Evolutionary conservation across 176 grass and related monocot species (phyloP), one percentile per base, ranked within the genome.

Genomic region (Bothriochloa decipiens): DNA sequence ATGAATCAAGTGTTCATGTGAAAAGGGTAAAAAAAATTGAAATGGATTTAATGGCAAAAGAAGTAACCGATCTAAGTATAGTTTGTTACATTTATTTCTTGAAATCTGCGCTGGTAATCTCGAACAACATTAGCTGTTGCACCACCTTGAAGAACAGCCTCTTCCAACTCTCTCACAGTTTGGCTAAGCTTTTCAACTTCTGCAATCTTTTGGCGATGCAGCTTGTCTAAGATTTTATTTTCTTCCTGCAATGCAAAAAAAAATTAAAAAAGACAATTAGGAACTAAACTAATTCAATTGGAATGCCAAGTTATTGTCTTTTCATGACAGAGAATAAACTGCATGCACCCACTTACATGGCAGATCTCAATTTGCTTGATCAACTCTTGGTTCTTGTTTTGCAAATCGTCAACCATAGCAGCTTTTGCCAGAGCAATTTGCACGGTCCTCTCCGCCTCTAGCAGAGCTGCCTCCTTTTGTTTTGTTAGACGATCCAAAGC

Each of bases 311-410:
- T 77, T 67, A 50, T 72, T 84, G 75, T 65, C 11, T 75, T 41
- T 60, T 65, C 42, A 88, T 60, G 7, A 55, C 8, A 27, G 80
- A 53, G 10, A 81, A 78, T 76, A 85, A 70, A 81, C 13, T 75
- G 66, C n/a, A 85, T 74, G 37, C 17, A 33, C 26, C 62, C 16
- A 76, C 60, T 75, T 91, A 96, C 96, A 91, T 99, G 97, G 70
- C 93, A 99, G 15, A 99, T 99, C 84, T 99, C 97, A 41, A 96
- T 99, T 84, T 96, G 97, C 71, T 99, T 99, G 83, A 92, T 99
- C 86, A 99, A 87, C 53, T 96, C 97, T 81, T 99, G 97, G 72
- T 99, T 99, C 88, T 96, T 99, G 81, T 99, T 99, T 85, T 94
- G 97, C 76, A 99, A 85, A 79, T 99, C 97, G 70, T 99, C 97